These are phyloP conservation scores for Alternaria hordeiaustralica DNA, from an alignment of 2,329 filamentous ascomycete genomes.

Conservation along the genomic window DNA sequence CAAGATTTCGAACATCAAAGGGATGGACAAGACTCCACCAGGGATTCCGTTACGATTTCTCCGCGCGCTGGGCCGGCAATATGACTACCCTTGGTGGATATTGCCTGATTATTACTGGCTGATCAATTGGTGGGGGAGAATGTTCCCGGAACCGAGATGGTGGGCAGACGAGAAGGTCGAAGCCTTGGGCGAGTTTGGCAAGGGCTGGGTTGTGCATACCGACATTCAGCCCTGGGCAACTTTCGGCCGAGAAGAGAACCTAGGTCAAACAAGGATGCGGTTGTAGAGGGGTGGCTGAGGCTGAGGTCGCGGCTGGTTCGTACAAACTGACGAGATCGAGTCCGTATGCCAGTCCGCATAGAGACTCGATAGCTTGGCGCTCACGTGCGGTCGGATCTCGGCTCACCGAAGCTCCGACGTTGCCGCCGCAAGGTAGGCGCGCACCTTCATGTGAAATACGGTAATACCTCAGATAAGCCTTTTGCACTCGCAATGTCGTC, in stretches of 20 bases:
- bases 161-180: neutral
- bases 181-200: neutral
- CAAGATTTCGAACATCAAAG: neutral
- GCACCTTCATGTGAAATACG: neutral
- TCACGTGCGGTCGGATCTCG: neutral
- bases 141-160: neutral
- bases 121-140: neutral
- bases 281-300: neutral
- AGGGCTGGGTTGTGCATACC: neutral
- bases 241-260: no score
- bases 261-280: neutral
- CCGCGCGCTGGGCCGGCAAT: neutral
- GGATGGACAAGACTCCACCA: neutral
- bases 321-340: neutral
- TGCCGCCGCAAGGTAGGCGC: neutral
- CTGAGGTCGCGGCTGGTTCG: neutral
- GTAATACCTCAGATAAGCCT: no score
- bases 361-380: no score
- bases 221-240: no score
- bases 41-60: neutral
- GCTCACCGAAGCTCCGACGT: neutral
- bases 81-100: neutral
- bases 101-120: neutral
- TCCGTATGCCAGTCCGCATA: neutral
- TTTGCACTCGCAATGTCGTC: neutral